Evolutionary conservation across 176 grass and related monocot species (phyloP), one percentile per base, ranked within the genome.

Genomic region (Dactylis glomerata): DNA sequence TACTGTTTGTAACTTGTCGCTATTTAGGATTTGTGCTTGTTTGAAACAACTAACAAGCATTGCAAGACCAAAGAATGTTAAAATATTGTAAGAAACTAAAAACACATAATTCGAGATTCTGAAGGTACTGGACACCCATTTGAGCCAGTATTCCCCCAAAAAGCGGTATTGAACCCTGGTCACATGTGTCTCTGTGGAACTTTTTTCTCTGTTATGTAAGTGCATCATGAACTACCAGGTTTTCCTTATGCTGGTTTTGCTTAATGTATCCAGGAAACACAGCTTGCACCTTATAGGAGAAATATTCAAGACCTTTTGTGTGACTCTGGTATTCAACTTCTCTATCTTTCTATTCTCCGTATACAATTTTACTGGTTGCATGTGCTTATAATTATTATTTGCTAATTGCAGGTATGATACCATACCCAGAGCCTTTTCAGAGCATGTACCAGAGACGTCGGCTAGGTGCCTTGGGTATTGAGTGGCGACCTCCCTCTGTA

Each of bases 251-350:
- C 19, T 28, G 28, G 15, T 77, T 78, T 66, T 82, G 46, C 13
- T 82, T 49, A 23, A 77, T 76, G 22, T 81, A 62, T 49, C 65
- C 67, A 97, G 95, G 95, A 97, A 69, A 97, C 92, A 59, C 95
- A 97, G 45, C 92, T 97, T 64, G 26, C 79, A 91, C 92, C 95
- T 45, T 82, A 97, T 59, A 86, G 95, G 81, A 95, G 95, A 84
- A 97, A 97, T 83, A 77, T 95, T 59, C 95, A 97, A 66, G 95
- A 97, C 84, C 77, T 97, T 81, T 88, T 97, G 87, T 97, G 95
- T 3, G 92, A 97, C 81, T 89, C 92, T 77, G 86, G 95, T 95
- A 91, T 84, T 69, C 78, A 58, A 34, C 15, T 89, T 77, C 28
- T 67, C 34, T 77, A 67, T 40, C 37, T 26, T 14, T 4, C 5